These are phyloP conservation scores for Gryganskiella cystojenkinii DNA, from an alignment of 192 early-diverging fungal genomes.

Conservation along the genomic window DNA sequence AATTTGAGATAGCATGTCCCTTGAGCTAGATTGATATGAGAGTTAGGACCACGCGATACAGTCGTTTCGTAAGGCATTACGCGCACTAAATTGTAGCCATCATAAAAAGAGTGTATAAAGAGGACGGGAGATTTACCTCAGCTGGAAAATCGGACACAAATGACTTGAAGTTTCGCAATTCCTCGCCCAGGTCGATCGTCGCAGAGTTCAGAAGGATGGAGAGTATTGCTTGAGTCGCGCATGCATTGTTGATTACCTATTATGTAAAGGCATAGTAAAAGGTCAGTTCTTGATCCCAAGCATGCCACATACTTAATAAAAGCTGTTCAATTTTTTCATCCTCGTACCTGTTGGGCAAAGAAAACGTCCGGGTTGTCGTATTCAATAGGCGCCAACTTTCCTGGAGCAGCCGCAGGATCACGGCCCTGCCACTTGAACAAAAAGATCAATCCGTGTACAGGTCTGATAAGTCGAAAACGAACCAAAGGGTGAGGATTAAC, in stretches of 20 bases:
- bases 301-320: not conserved
- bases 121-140: conserved; percentile 55
- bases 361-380: conserved; percentile 64
- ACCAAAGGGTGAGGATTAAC: too few relatives aligned
- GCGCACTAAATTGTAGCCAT: not conserved
- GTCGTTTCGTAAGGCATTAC: not conserved
- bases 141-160: conserved; percentile 79
- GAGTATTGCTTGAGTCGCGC: conserved; percentile 88
- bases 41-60: not conserved
- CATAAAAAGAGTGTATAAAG: not conserved
- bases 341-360: conserved; percentile 70
- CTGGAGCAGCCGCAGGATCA: conserved; percentile 33
- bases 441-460: conserved; percentile 85
- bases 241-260: conserved; percentile 86
- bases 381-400: conserved; percentile 36
- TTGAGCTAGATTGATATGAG: conserved; percentile 59
- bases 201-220: conserved; percentile 77
- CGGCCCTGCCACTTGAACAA: conserved; percentile 81
- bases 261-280: not conserved
- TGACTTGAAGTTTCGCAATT: conserved; percentile 71
- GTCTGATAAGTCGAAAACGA: conserved; percentile 22
- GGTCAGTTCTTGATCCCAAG: not conserved
- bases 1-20: conserved; percentile 83
- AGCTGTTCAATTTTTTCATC: not conserved
- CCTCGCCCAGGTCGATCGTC: conserved; percentile 76